Evolutionary conservation across 441 rosid species (phyloP), one percentile per base, ranked within the genome.

Genomic region (Erodium trifolium): DNA sequence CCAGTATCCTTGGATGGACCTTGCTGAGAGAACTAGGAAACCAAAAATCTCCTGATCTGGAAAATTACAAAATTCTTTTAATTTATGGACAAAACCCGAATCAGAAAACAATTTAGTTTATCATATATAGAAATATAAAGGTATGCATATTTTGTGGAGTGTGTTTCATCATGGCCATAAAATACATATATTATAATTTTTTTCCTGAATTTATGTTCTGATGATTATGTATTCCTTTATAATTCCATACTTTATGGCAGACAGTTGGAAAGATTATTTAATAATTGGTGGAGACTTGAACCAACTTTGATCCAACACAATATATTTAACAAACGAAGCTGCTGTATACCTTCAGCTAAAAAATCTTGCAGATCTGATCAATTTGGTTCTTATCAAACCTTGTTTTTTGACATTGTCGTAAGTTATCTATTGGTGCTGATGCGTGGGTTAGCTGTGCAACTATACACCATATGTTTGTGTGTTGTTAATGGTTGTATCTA

Each of bases 241-340:
- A 18, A 10, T 11, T 34, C 37, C 39, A 0, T 27, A 11, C 12
- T 1, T 41, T 39, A 6, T 60, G 60, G 13, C 45, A 45, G 67
- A 41, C 51, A 72, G 45, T 45, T 37, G 70, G 67, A 41, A 55
- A 72, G 41, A 8, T 70, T 16, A 13, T 29, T 60, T 7, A 6
- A 17, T 23, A 23, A 23, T 23, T 23, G 27, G 27, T 23, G 27
- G 27, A 23, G 27, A 23, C 27, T 23, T 23, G 2, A 23, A 23
- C 27, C 1, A 23, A 23, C 27, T 23, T 23, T 23, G 27, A 2
- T 23, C 27, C 27, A 23, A 23, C 27, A 23, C 27, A 23, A 23
- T 29, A 41, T 43, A 64, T 72, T 72, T 43, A 0, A 43, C 12
- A 43, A 43, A 43, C 12, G 49, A 43, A 43, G 49, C 49, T 43